Base-by-base conservation (phyloP, 2,329 filamentous ascomycete genomes). In the Coniochaeta sp. region DNA sequence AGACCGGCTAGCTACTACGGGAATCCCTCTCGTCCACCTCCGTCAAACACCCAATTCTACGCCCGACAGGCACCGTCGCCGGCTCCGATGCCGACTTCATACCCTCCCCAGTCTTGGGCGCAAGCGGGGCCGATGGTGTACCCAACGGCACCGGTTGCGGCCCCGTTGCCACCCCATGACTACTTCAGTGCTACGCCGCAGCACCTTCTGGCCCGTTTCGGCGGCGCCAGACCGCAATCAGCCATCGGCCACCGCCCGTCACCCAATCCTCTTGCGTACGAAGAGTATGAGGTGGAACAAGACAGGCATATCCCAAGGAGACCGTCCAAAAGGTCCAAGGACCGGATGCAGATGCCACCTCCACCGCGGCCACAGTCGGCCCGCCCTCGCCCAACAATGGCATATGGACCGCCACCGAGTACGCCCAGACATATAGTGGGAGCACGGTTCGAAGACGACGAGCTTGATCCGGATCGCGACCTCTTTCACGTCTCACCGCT, bases 311-410 rank as follows among this genome's bases (percentile, higher is more conserved):
- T 78, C 1, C 55, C 70, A 5, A 74, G 79, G 28, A 77, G 78
- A 24, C 64, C 75, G n/a, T 82, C 81, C 1, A 61, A 67, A 73
- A 36, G 71, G 71, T 14, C 76, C 71, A 66, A 73, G 68, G 79
- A 81, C 58, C 74, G 77, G 34, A 70, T 66, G 57, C 72, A 73
- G 32, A 81, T 82, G 80, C 81, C 81, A 24, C 80, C 81, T 12
- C 80, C 80, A 4, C 69, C 71, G 68, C 54, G 72, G 68, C 36
- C 70, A 68, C 34, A 74, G 66, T 55, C 69, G 60, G 61, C 66
- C 65, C 58, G 70, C 63, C 62, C 67, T 66, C 58, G 70, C 63
- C 62, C 67, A 47, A 50, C 58, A 50, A 26, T 71, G 63, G 30
- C 70, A 6, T 70, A 69, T 34, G 66, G 68, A 36, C 34, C 34